A percentile compares a stretch with the other conserved stretches of the same genome.
These are phyloP conservation scores for Kurtzmaniella natalensis DNA, from an alignment of 1,139 yeast genomes.

Conservation along the genomic window DNA sequence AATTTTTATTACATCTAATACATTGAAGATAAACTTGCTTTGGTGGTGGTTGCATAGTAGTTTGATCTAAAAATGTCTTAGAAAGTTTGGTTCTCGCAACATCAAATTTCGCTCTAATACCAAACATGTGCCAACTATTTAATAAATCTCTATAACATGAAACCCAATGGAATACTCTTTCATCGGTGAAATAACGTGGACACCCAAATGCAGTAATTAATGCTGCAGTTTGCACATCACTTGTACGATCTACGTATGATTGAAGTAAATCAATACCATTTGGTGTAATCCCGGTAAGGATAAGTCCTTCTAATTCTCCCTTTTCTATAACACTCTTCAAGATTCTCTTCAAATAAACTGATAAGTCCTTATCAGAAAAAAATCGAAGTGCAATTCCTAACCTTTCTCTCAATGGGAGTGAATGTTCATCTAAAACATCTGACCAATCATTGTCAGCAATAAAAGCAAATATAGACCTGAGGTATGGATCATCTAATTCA, in stretches of 20 bases:
- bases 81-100: slow-evolving; percentile 70
- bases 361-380: slow-evolving; percentile 71
- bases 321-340: slow-evolving; percentile 65
- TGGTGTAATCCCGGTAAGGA: slow-evolving; percentile 85
- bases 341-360: slow-evolving; percentile 61
- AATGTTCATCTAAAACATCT: slow-evolving; percentile 88
- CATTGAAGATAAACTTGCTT: slow-evolving; percentile 82
- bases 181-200: slow-evolving; percentile 75
- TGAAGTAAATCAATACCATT: slow-evolving; percentile 78
- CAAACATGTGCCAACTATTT: slow-evolving; percentile 81
- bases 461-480: slow-evolving; percentile 88
- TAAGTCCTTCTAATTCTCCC: slow-evolving; percentile 89
- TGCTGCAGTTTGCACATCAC: slow-evolving; percentile 92
- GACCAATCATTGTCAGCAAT: slow-evolving; percentile 96
- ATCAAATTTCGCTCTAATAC: slow-evolving; percentile 78
- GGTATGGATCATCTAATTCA: slow-evolving; percentile 83
- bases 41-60: slow-evolving; percentile 51
- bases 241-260: slow-evolving; percentile 81
- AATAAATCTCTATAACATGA: slow-evolving; percentile 67
- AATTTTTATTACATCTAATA: slow-evolving; percentile 71
- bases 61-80: slow-evolving; percentile 43
- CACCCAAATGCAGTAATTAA: slow-evolving; percentile 74
- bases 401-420: slow-evolving; percentile 82
- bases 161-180: slow-evolving; percentile 72
- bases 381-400: slow-evolving; percentile 87